Base-by-base conservation (phyloP, 192 early-diverging fungal species). In the Dissophora globulifera region DNA sequence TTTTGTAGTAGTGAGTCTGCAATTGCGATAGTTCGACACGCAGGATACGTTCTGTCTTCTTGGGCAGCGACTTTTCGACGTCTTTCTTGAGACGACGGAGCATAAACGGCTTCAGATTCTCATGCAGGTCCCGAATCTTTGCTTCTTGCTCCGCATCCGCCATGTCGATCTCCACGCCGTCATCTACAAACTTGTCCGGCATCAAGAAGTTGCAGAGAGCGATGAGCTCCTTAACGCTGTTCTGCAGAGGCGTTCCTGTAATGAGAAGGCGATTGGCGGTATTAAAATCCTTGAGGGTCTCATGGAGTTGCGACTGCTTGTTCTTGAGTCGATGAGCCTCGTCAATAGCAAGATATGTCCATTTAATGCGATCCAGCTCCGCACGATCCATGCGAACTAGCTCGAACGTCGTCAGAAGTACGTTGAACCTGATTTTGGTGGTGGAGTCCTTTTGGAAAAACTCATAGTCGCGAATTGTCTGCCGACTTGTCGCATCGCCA, bases 301-400 rank as follows among this genome's bases (percentile, higher is more conserved):
- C 93, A 71, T 98, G 93, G n/a, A 98, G 84, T 74, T 95, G 93
- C 3, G 95, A 97, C 61, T 93, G 92, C 27, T 89, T 86, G 78
- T 98, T 99, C 74, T 99, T 99, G 42, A 99, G 85, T 16, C 97
- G 89, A 79, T 99, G 98, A 5, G 98, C 98, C 79, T 99, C 98
- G 60, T 99, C 98, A 0, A 99, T 95, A 0, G 93, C 94, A 41
- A 99, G 72, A 67, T 93, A 96, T 30, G 90, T 89, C 98, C 98
- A 99, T 45, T 89, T 88, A 67, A 98, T 94, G 35, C 64, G 64
- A 16, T 91, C 90, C 6, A 99, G 81, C 45, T 91, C 69, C 26
- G 87, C 88, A 19, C 91, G 89, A 72, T 99, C 98, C 68, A 94
- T 96, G 22, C 97, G 86, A 45, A 97, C 91, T 57, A 98, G 81